phyloP scores from a whole-genome alignment of 2,329 filamentous ascomycete species.

The Clarireedia paspali region DNA sequence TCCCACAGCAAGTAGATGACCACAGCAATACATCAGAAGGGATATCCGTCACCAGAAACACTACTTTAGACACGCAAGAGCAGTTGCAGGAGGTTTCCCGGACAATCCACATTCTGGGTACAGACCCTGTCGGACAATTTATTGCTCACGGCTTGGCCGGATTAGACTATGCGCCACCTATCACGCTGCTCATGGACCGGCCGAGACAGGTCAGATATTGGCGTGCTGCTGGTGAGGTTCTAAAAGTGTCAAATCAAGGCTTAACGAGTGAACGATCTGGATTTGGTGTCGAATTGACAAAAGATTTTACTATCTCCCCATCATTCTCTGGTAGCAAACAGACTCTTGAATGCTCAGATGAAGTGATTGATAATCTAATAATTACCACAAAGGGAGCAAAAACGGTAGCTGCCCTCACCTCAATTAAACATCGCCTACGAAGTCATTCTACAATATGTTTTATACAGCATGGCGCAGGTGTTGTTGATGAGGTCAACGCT shows the following conservation, averaged over 20 bases:
- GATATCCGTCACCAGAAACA: not conserved
- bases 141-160: conserved; percentile 57
- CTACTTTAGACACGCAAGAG: not conserved
- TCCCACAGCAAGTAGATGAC: too few relatives aligned
- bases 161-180: conserved; percentile 50
- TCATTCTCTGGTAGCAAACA: conserved; percentile 12
- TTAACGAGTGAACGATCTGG: conserved; percentile 30
- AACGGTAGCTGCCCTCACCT: conserved; percentile 48
- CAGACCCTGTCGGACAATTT: conserved; percentile 56
- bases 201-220: conserved; percentile 37
- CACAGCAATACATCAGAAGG: too few relatives aligned
- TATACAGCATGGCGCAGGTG: conserved; percentile 74
- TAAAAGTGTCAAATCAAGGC: conserved; percentile 39
- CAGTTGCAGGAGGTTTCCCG: conserved; percentile 8
- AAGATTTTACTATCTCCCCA: conserved; percentile 18
- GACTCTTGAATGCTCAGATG: conserved; percentile 24
- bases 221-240: conserved; percentile 36
- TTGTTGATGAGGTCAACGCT: conserved; percentile 69
- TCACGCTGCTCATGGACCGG: conserved; percentile 55
- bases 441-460: conserved; percentile 65
- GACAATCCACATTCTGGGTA: conserved; percentile 56
- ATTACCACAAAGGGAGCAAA: conserved; percentile 57
- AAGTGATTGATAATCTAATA: conserved; percentile 60
- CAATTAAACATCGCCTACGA: conserved; percentile 59
- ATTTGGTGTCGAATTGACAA: conserved; percentile 26